These are phyloP conservation scores for Trichoderma semiorbis DNA, from an alignment of 2,329 filamentous ascomycete species.

Conservation along the genomic window DNA sequence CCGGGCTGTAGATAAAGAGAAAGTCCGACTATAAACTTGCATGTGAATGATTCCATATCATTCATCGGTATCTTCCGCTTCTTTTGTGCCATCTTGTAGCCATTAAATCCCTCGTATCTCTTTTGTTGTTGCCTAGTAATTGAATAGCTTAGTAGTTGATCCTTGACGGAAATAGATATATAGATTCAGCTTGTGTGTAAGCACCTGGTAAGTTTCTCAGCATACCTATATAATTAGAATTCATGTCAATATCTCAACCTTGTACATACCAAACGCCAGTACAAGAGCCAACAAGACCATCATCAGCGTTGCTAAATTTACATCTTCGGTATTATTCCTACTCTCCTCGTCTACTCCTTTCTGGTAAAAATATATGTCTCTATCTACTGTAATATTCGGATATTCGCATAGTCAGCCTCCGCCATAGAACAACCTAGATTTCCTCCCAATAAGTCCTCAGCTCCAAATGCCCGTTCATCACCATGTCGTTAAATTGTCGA, in stretches of 20 bases:
- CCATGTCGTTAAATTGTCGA: conserved; percentile 7
- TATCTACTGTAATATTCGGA: conserved; percentile 16
- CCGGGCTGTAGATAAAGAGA: background rate
- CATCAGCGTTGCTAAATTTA: background rate
- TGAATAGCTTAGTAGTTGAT: background rate
- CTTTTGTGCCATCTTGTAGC: background rate
- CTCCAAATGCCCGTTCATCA: conserved; percentile 10
- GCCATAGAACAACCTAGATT: background rate
- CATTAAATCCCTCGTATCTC: background rate
- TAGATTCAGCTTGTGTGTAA: background rate
- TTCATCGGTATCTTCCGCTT: background rate
- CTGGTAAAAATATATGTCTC: conserved; percentile 8
- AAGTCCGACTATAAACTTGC: background rate
- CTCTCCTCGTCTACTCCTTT: background rate
- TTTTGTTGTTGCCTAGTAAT: background rate
- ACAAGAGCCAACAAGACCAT: background rate
- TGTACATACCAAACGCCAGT: background rate
- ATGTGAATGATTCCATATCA: background rate
- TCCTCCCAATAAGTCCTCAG: background rate
- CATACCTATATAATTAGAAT: background rate
- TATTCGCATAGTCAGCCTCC: conserved; percentile 11
- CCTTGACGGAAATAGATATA: background rate
- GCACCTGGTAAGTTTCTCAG: background rate
- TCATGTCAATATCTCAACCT: background rate
- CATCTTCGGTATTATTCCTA: conserved; percentile 7